These are phyloP conservation scores for Heliocybe sulcata DNA, from an alignment of 1,284 basidiomycete genomes.

Conservation along the genomic window DNA sequence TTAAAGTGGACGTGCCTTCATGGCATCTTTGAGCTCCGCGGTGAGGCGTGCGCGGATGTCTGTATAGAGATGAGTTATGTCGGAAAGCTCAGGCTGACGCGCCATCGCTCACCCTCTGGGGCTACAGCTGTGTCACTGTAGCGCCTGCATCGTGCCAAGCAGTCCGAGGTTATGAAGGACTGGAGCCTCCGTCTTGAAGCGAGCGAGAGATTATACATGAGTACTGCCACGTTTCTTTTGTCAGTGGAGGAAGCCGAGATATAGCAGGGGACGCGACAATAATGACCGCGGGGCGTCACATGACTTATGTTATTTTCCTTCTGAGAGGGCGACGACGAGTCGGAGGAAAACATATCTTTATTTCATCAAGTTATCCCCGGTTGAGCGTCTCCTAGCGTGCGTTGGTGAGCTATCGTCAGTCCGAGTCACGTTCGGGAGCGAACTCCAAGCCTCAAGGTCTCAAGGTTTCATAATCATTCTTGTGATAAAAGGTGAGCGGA, in stretches of 20 bases:
- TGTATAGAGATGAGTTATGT: background rate
- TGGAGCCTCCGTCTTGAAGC: background rate
- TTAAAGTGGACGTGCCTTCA: conserved; percentile 46
- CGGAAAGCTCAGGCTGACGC: background rate
- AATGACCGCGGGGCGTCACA: background rate
- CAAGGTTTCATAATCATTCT: no score
- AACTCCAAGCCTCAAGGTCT: no score
- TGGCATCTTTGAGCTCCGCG: conserved; percentile 33
- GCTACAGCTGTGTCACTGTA: background rate
- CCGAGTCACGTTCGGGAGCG: no score
- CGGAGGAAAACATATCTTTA: no score
- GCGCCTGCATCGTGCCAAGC: background rate
- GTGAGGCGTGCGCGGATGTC: conserved; percentile 20
- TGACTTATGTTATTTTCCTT: background rate
- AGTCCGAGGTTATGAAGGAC: background rate
- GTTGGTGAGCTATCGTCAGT: no score
- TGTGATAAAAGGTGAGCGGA: background rate
- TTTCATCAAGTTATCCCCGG: no score
- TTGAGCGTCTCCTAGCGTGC: no score
- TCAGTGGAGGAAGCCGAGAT: background rate
- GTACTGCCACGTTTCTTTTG: no score
- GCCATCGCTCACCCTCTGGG: background rate
- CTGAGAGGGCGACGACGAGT: background rate
- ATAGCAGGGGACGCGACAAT: background rate
- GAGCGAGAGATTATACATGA: background rate